Conservation (phyloP, 192 early-diverging fungal genomes). For the Ambispora gerdemannii region DNA sequence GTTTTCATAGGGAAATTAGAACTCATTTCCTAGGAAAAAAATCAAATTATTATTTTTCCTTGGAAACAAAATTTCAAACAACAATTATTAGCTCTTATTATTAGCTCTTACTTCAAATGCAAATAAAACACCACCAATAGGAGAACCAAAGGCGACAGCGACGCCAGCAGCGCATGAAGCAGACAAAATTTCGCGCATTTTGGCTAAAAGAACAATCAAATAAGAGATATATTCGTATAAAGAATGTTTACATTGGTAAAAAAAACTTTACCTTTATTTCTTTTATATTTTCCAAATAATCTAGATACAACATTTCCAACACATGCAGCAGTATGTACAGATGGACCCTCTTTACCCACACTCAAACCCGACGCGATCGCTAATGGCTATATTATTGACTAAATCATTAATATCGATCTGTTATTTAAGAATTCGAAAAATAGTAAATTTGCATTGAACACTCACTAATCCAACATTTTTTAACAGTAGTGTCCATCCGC, state of each 20-base stretch:
- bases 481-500: constrained; percentile 84
- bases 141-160: constrained; percentile 95
- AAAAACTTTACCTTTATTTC: constrained; percentile 63
- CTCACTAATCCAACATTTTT: constrained; percentile 85
- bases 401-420: not conserved
- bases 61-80: constrained; percentile 1
- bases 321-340: constrained; percentile 94
- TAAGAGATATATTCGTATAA: not conserved
- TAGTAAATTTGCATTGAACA: not conserved
- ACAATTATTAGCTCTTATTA: not conserved
- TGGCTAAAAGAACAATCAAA: constrained; percentile 43
- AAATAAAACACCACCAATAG: constrained; percentile 83
- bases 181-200: constrained; percentile 78
- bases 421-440: not conserved
- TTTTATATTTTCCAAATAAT: constrained; percentile 71
- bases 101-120: constrained; percentile 45
- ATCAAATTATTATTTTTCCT: not conserved
- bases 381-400: constrained; percentile 50
- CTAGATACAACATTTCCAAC: constrained; percentile 84
- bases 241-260: not conserved
- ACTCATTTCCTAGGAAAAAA: constrained; percentile 86
- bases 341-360: constrained; percentile 93
- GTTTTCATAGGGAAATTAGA: constrained; percentile 92
- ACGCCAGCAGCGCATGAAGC: constrained; percentile 94
- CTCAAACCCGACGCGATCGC: constrained; percentile 86